Evolutionary conservation across 192 early-diverging fungal genomes (phyloP), one percentile per base, ranked within the genome.

Genomic region (Backusella sp.): DNA sequence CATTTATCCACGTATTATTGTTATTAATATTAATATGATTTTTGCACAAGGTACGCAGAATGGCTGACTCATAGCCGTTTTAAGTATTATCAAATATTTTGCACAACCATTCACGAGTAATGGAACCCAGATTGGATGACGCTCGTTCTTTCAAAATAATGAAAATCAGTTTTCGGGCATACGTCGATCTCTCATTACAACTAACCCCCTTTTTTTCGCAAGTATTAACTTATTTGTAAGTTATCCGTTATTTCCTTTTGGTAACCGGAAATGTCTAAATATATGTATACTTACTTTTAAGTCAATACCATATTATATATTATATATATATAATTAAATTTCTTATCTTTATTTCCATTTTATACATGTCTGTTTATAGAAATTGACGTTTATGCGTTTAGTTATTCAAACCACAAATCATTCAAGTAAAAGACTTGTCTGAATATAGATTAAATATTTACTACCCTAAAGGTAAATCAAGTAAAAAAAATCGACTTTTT

Each of bases 111-210:
- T 28, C 56, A 26, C 56, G 56, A 62, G 56, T 62, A 62, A 62
- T 62, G 21, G 56, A 62, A 26, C 56, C 26, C 56, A 62, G 56
- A 62, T 62, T 28, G 56, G 56, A 62, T 62, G 56, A 62, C 56
- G 9, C 56, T 62, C 56, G 56, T 62, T 62, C 56, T 62, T 62
- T 62, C 56, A 62, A 62, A 28, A 62, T 62, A 62, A 62, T 62
- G 56, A 62, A 62, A 12, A 28, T 28, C 56, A 62, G 46, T 49
- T 49, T 49, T n/a, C 46, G 28, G 56, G 14, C 9, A 62, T 28
- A 62, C 23, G 56, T 62, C 21, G 56, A 62, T 62, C 56, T 62
- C 23, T 62, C 56, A 9, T 8, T 62, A 3, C 12, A 62, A 26
- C 26, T 62, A 28, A 14, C 23, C 23, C 21, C 21, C 23, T 59